Base-by-base conservation (phyloP, 805 yeast genomes). In the Nakazawaea ambrosiae region DNA sequence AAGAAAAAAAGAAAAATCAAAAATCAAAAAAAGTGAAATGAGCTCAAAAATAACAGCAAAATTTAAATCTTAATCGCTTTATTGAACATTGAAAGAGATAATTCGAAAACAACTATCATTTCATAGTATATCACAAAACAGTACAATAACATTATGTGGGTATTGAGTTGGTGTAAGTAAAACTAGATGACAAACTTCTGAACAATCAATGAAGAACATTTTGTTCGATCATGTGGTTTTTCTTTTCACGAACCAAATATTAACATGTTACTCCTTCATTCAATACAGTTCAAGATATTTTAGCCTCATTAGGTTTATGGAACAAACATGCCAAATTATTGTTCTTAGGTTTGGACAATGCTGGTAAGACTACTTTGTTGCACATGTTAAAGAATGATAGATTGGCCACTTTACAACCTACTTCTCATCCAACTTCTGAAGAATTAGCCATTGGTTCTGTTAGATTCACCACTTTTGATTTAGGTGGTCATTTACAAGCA, bases 401-500 rank as follows among this genome's bases (percentile, higher is more conserved):
- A 66, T 75, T 92, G 66, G 98, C 99, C 42, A 88, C 97, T 33
- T 74, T 92, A 53, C 96, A 88, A 63, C 98, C 98, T 51, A 92
- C 99, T 20, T 78, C 89, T 63, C 99, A 92, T 62, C 99, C 99
- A 54, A 88, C 99, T 15, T 87, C 96, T 19, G 99, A 92, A 65
- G 99, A 92, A 61, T 75, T 92, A 53, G 89, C 97, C 45, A 92
- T 92, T 53, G 98, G 97, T 50, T 82, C 84, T 50, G 94, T 90
- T 45, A 81, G 90, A 61, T 92, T 92, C 73, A 92, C 99, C 43
- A 92, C 99, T 20, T 92, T 92, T 54, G 99, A 92, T 62, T 73
- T 92, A 51, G 99, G 99, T 64, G 99, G 99, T 31, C 99, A 92
- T 69, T 81, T 77, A 61, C 97, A 90, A 66, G 97, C 99, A 34